Evolutionary conservation across 441 rosid genomes (phyloP).

Genomic region (Eutrema salsugineum): DNA sequence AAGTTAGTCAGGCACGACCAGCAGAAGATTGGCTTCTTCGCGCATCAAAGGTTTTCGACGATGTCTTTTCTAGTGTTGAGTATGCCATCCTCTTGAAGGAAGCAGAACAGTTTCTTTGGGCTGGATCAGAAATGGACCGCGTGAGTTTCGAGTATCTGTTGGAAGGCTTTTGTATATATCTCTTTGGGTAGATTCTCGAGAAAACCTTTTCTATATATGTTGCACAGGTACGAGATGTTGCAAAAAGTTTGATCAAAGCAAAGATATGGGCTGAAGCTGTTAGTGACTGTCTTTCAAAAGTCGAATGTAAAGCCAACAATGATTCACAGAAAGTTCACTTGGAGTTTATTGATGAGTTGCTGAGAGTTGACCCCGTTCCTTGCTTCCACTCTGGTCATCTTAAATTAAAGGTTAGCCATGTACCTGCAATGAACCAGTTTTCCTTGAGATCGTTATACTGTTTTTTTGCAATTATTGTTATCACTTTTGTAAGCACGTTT

Average conservation of each 20-base stretch:
- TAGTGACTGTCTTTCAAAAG: slow-evolving; percentile 49
- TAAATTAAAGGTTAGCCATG: slow-evolving; percentile 65
- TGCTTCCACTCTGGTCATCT: slow-evolving; percentile 64
- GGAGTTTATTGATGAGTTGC: slow-evolving; percentile 50
- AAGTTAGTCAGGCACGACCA: slow-evolving; percentile 54
- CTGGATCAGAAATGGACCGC: slow-evolving; percentile 85
- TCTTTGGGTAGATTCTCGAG: slow-evolving; percentile 14
- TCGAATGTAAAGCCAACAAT: slow-evolving; percentile 44
- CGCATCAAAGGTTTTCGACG: slow-evolving; percentile 41
- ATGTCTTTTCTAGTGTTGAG: slow-evolving; percentile 53
- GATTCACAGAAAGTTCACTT: slow-evolving; percentile 46
- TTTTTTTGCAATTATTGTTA: slow-evolving; percentile 8
- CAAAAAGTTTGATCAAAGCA: slow-evolving; percentile 51
- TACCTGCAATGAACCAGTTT: slow-evolving; percentile 12
- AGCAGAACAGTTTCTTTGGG: slow-evolving; percentile 98
- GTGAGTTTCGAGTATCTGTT: slow-evolving; percentile 47
- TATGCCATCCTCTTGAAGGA: slow-evolving; percentile 62
- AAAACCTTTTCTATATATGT: slow-evolving; percentile 12
- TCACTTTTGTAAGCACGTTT: slow-evolving; percentile 4
- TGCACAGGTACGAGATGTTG: slow-evolving; percentile 66
- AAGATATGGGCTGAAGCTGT: slow-evolving; percentile 78
- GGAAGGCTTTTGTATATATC: slow-evolving; percentile 13
- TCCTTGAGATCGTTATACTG: neutral
- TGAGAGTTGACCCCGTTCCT: slow-evolving; percentile 55
- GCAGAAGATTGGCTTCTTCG: slow-evolving; percentile 70